A percentile compares a stretch with the other conserved stretches of the same genome.
Conservation (phyloP, 306 rosid genomes). For the Lablab purpureus region DNA sequence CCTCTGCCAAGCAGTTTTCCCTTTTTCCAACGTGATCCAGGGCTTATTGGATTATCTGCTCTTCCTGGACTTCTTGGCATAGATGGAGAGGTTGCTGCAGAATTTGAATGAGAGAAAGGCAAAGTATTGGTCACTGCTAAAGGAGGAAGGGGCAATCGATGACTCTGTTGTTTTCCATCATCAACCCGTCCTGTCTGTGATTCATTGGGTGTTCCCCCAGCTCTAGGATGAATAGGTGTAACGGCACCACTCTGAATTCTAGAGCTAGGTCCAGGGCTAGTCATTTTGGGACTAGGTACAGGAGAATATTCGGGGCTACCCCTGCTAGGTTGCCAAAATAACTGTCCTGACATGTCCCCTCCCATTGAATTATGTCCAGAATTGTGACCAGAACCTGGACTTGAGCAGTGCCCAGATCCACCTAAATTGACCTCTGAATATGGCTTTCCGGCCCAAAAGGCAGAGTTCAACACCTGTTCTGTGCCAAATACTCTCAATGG, state of each 20-base stretch:
- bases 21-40: constrained; percentile 92
- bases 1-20: constrained; percentile 93
- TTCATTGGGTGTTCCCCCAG: constrained; percentile 67
- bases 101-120: constrained; percentile 85
- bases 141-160: constrained; percentile 94
- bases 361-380: constrained; percentile 98
- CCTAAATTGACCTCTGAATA: constrained; percentile 47
- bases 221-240: constrained; percentile 92
- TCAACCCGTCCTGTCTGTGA: constrained; percentile 79
- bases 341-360: constrained; percentile 82
- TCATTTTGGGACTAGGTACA: constrained; percentile 50
- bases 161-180: constrained; percentile 89
- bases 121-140: constrained; percentile 62
- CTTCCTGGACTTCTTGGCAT: constrained; percentile 96
- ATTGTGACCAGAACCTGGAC: constrained; percentile 96
- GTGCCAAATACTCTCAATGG: constrained; percentile 49
- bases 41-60: constrained; percentile 84
- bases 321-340: constrained; percentile 53
- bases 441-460: constrained; percentile 44
- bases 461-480: constrained; percentile 50
- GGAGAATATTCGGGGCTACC: constrained; percentile 55
- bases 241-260: constrained; percentile 97
- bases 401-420: constrained; percentile 94
- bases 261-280: constrained; percentile 79
- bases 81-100: constrained; percentile 93